A percentile compares a stretch with the other conserved stretches of the same genome.
Conservation (phyloP, 768 basidiomycete species). For the Trametes villosa region DNA sequence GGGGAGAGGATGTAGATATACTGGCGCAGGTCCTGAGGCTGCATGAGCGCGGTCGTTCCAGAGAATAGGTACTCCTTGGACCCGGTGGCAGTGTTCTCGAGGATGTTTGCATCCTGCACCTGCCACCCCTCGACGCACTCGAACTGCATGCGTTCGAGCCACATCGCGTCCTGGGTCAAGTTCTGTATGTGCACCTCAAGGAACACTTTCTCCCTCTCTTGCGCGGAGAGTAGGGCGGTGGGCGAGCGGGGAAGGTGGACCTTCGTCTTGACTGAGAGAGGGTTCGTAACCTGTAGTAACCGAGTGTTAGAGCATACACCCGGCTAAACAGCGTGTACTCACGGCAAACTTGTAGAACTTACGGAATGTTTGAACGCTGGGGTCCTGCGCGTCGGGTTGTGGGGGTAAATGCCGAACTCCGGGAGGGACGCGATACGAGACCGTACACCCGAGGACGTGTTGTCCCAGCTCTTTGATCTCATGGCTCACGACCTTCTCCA, state of each 20-base stretch:
- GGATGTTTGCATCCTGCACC: constrained; percentile 56
- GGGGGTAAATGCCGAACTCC: constrained; percentile 54
- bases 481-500: constrained; percentile 74
- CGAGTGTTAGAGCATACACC: neutral
- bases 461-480: constrained; percentile 95
- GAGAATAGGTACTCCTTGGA: constrained; percentile 45
- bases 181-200: constrained; percentile 95
- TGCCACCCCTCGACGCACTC: constrained; percentile 73
- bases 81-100: constrained; percentile 26
- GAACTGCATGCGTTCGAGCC: constrained; percentile 81
- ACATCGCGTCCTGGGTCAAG: constrained; percentile 73
- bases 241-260: constrained; percentile 80
- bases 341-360: constrained; percentile 94
- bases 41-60: constrained; percentile 69
- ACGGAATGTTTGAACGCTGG: constrained; percentile 68
- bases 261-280: constrained; percentile 93
- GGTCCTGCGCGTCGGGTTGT: constrained; percentile 55
- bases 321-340: constrained; percentile 36
- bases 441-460: constrained; percentile 85
- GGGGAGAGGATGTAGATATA: constrained; percentile 85
- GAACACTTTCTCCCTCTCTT: constrained; percentile 81
- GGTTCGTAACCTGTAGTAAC: constrained; percentile 78
- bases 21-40: constrained; percentile 85
- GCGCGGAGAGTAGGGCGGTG: constrained; percentile 62
- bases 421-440: constrained; percentile 77